These are phyloP conservation scores for Moricandia moricandioides DNA, from an alignment of 345 rosid species.

Conservation along the genomic window DNA sequence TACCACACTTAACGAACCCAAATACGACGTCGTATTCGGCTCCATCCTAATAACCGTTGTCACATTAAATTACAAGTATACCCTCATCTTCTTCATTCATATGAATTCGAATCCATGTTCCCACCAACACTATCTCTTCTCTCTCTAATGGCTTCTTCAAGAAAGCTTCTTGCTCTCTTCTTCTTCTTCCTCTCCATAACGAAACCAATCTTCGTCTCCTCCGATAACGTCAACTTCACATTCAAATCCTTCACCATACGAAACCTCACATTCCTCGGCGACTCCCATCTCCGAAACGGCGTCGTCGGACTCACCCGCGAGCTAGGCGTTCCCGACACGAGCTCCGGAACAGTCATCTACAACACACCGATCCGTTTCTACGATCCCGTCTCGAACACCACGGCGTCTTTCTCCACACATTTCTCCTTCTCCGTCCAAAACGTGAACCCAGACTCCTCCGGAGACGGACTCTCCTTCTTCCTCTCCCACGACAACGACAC, in stretches of 20 bases:
- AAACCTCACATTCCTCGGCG: slow-evolving; percentile 90
- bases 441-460: slow-evolving; percentile 61
- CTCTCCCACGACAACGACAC: slow-evolving; percentile 69
- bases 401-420: slow-evolving; percentile 76
- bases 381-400: slow-evolving; percentile 65
- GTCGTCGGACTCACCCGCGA: slow-evolving; percentile 82
- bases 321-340: slow-evolving; percentile 74
- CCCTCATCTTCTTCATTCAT: slow-evolving; percentile 35
- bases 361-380: slow-evolving; percentile 60
- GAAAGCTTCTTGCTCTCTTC: slow-evolving; percentile 48
- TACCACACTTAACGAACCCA: background rate
- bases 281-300: slow-evolving; percentile 77
- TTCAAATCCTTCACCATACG: slow-evolving; percentile 61
- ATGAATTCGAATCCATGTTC: slow-evolving; percentile 52
- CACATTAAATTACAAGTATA: background rate
- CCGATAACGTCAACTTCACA: slow-evolving; percentile 46
- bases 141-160: slow-evolving; percentile 37
- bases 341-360: slow-evolving; percentile 80
- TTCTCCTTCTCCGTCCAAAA: slow-evolving; percentile 73
- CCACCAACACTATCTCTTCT: slow-evolving; percentile 35
- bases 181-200: slow-evolving; percentile 27
- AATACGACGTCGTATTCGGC: background rate
- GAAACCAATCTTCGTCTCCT: slow-evolving; percentile 10
- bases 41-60: slow-evolving; percentile 38
- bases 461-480: slow-evolving; percentile 87